These are phyloP conservation scores for Bipolaris victoriae DNA, from an alignment of 2,329 filamentous ascomycete species.

Conservation along the genomic window DNA sequence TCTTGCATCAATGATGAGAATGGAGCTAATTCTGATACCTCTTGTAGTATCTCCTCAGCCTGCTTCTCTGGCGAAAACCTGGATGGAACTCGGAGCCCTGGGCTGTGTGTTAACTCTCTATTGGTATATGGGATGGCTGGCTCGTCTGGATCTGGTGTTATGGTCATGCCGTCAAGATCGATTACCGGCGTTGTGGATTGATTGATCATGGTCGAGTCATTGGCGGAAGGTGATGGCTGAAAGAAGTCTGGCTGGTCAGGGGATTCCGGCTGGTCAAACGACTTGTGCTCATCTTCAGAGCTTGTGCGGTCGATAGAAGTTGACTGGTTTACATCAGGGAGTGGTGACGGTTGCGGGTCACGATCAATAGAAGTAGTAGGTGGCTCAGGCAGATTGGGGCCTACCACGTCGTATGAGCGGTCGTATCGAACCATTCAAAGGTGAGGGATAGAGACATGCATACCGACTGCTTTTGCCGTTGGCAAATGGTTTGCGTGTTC, in stretches of 20 bases:
- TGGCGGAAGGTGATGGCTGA: neutral
- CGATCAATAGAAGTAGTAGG: slow-evolving; percentile 23
- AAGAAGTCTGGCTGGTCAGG: neutral
- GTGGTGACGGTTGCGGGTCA: slow-evolving; percentile 23
- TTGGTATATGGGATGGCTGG: slow-evolving; percentile 11
- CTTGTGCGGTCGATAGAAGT: slow-evolving; percentile 17
- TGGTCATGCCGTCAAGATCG: slow-evolving; percentile 45
- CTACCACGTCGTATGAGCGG: slow-evolving; percentile 34
- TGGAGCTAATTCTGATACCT: slow-evolving; percentile 27
- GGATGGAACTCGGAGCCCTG: slow-evolving; percentile 24
- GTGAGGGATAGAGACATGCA: slow-evolving; percentile 17
- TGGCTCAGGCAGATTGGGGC: slow-evolving; percentile 30
- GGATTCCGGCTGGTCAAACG: neutral
- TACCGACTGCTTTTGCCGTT: slow-evolving; percentile 34
- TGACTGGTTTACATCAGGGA: slow-evolving; percentile 15
- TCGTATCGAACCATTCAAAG: slow-evolving; percentile 8
- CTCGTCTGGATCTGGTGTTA: slow-evolving; percentile 23
- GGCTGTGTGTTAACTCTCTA: slow-evolving; percentile 8
- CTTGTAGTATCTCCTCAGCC: slow-evolving; percentile 20
- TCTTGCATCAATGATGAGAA: slow-evolving; percentile 39
- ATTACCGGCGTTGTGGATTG: slow-evolving; percentile 14
- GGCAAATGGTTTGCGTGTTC: slow-evolving; percentile 22
- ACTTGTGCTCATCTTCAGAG: neutral
- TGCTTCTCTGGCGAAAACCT: slow-evolving; percentile 19
- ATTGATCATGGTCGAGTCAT: too few species aligned